Base-by-base conservation (phyloP, 176 grass and related monocot genomes). In the Oryza meridionalis region DNA sequence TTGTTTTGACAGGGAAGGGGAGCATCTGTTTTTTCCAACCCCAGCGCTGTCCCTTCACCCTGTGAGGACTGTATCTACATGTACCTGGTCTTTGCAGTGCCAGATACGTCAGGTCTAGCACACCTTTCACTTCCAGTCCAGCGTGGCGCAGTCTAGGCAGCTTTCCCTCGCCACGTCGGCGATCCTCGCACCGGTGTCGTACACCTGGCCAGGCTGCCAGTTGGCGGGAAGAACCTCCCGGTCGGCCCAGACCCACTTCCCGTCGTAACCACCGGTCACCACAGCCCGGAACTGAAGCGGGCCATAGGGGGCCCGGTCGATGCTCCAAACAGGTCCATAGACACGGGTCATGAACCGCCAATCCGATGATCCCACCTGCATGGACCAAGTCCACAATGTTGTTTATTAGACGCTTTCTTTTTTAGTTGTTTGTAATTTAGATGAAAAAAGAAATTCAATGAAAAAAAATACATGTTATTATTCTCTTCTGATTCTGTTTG, bases 211-310 rank as follows among this genome's bases (percentile, higher is more conserved):
- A 0, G 85, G 77, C 59, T 53, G 83, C 94, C 91, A 94, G 53
- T 88, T 19, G 2, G 75, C 79, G 0, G 94, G 94, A n/a, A 94
- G 89, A 35, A 97, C 91, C 81, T 87, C 89, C 53, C 82, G 85
- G 25, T 94, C 91, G 0, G 89, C 86, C 91, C 89, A 90, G 42
- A 94, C 89, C 91, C 94, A 97, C 45, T 94, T 94, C 3, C 94
- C 91, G 1, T 90, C 88, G 5, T 79, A 94, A 4, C 94, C 94
- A 0, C 87, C 89, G 0, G 91, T 97, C 68, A 97, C 94, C 47
- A 92, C 91, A 1, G 89, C 73, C 43, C 89, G 84, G 79, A 97
- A 86, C 77, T 88, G 84, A 35, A 97, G 78, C 6, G 91, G 87
- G 5, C 94, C 89, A 0, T 5, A 11, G 26, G 94, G 89, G 9